Evolutionary conservation across 2,329 filamentous ascomycete genomes (phyloP).

Genomic region (Cercospora canescens): DNA sequence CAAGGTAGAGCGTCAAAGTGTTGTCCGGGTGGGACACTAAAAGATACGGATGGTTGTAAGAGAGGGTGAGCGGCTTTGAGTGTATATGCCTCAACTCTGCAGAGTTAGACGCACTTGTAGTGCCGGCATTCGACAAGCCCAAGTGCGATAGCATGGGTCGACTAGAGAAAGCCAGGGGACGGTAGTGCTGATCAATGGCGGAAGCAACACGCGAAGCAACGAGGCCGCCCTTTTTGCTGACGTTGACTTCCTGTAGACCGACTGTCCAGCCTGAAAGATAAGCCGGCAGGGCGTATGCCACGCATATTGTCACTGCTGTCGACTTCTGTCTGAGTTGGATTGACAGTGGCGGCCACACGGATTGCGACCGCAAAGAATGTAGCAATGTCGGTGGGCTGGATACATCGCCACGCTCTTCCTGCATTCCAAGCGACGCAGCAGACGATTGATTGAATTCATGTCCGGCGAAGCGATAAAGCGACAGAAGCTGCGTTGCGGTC

Average conservation of each 20-base stretch:
- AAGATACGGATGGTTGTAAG: constrained; percentile 76
- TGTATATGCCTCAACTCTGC: constrained; percentile 35
- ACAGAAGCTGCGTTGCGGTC: constrained; percentile 71
- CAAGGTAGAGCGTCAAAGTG: constrained; percentile 78
- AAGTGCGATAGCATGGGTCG: constrained; percentile 32
- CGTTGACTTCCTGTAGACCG: constrained; percentile 84
- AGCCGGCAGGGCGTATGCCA: constrained; percentile 81
- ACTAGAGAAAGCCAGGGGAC: constrained; percentile 38
- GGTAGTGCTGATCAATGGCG: constrained; percentile 51
- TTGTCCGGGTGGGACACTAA: constrained; percentile 84
- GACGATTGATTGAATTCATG: not conserved
- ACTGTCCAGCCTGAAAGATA: constrained; percentile 80
- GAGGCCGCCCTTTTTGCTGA: constrained; percentile 53
- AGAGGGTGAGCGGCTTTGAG: constrained; percentile 50
- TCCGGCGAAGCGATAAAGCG: constrained; percentile 58
- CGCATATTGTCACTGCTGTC: constrained; percentile 70
- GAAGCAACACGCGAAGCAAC: constrained; percentile 52
- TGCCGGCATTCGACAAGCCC: constrained; percentile 14
- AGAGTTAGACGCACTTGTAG: constrained; percentile 11
- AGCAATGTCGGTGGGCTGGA: constrained; percentile 59
- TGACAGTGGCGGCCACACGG: constrained; percentile 73
- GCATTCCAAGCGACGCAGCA: not conserved
- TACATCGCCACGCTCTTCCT: not conserved
- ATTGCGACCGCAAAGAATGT: constrained; percentile 78
- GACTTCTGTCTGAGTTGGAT: constrained; percentile 74